Conservation (phyloP, 1,284 basidiomycete genomes). For the Rhizopogon parksii region DNA sequence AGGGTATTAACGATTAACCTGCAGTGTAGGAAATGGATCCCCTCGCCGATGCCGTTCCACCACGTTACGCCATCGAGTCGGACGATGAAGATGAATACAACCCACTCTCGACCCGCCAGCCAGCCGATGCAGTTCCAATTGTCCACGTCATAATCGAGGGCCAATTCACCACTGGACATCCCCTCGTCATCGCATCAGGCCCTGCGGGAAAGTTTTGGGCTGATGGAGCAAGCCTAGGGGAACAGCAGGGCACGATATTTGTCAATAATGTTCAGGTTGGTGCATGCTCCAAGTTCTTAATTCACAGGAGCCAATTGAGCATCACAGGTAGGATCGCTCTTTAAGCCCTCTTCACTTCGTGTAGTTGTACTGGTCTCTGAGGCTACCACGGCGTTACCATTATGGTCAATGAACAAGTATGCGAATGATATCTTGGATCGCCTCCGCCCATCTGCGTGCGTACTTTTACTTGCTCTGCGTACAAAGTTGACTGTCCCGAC, state of each 20-base stretch:
- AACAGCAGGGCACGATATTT: slow-evolving; percentile 41
- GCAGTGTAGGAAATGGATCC: slow-evolving; percentile 44
- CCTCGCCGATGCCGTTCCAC: slow-evolving; percentile 47
- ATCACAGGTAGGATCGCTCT: slow-evolving; percentile 46
- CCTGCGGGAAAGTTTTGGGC: slow-evolving; percentile 46
- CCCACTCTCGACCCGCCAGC: slow-evolving; percentile 26
- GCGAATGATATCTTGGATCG: slow-evolving; percentile 35
- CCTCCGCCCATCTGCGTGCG: slow-evolving; percentile 44
- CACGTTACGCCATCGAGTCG: slow-evolving; percentile 58
- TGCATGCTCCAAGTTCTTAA: neutral
- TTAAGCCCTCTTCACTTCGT: slow-evolving; percentile 42
- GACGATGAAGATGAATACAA: slow-evolving; percentile 62
- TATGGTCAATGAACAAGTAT: slow-evolving; percentile 46
- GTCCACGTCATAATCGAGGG: slow-evolving; percentile 36
- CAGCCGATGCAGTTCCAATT: slow-evolving; percentile 15
- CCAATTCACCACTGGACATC: slow-evolving; percentile 18
- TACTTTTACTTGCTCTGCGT: neutral
- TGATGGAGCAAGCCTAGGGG: slow-evolving; percentile 41
- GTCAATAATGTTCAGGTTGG: slow-evolving; percentile 43
- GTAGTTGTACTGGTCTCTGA: slow-evolving; percentile 49
- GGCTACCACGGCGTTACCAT: slow-evolving; percentile 36
- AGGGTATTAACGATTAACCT: neutral
- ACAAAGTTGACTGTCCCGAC: neutral
- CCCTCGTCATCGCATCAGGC: slow-evolving; percentile 41
- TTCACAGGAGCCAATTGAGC: slow-evolving; percentile 2